Evolutionary conservation across 305 asterid species (phyloP).

Genomic region (Petunia hybrid): DNA sequence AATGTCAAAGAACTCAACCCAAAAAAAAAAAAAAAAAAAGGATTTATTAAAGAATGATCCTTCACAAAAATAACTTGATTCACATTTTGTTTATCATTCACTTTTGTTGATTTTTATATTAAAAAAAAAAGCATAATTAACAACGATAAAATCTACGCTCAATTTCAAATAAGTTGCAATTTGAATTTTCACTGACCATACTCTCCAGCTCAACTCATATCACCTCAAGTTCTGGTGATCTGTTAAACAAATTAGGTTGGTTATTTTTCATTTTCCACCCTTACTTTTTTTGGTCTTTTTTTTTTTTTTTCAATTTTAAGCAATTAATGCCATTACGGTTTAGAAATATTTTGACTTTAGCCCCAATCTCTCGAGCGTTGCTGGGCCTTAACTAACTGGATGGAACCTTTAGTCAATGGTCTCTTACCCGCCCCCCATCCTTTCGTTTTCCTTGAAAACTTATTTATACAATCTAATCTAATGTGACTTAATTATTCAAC

Average conservation of each 20-base stretch:
- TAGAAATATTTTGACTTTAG: neutral
- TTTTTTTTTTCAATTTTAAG: neutral
- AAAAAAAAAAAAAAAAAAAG: neutral
- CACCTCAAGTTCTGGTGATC: no score
- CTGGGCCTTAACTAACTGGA: neutral
- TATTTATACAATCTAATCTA: neutral
- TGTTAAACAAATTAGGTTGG: neutral
- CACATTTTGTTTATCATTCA: neutral
- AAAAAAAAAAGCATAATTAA: no score
- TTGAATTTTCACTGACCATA: no score
- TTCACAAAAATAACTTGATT: slow-evolving; percentile 3
- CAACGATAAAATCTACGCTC: no score
- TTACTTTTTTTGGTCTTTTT: neutral
- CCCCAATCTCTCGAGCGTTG: neutral
- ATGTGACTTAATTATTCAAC: slow-evolving; percentile 2
- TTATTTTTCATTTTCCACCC: neutral
- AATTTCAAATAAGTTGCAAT: no score
- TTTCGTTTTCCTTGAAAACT: neutral
- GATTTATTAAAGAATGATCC: neutral
- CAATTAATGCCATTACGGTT: neutral
- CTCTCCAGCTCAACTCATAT: no score
- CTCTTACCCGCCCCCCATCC: neutral
- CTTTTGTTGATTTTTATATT: neutral
- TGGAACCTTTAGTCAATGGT: slow-evolving; percentile 12
- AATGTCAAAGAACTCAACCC: neutral